Evolutionary conservation across 1,284 basidiomycete species (phyloP).

Genomic region (Volvariella surrecta): DNA sequence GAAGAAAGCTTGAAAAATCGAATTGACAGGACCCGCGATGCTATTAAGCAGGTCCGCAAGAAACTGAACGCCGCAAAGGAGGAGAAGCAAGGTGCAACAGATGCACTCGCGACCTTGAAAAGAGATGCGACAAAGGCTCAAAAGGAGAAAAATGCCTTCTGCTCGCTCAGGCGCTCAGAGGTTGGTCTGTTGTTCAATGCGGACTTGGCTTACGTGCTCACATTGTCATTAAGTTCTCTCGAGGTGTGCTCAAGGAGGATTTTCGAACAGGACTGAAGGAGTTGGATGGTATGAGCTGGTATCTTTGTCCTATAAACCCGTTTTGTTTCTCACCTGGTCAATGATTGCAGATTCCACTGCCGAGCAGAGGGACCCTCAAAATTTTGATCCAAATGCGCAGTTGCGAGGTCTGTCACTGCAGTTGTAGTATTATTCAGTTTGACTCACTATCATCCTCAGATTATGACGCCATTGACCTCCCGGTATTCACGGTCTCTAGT

Average conservation of each 20-base stretch:
- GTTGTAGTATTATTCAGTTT: too few relatives aligned
- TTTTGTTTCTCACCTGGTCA: too few relatives aligned
- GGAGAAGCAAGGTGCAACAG: constrained; percentile 35
- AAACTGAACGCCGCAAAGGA: constrained; percentile 29
- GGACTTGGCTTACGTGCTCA: constrained; percentile 1
- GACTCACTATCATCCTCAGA: too few relatives aligned
- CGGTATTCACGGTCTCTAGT: too few relatives aligned
- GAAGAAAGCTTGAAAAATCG: constrained; percentile 38
- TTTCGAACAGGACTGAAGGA: constrained; percentile 51
- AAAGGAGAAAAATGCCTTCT: constrained; percentile 55
- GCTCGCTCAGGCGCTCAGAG: constrained; percentile 48
- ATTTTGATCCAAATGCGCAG: too few relatives aligned
- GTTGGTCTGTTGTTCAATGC: constrained; percentile 22
- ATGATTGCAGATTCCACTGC: too few relatives aligned
- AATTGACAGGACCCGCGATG: constrained; percentile 31
- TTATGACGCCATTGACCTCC: too few relatives aligned
- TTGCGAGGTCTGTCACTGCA: too few relatives aligned
- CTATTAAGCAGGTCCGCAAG: constrained; percentile 31
- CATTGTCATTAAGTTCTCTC: constrained; percentile 33
- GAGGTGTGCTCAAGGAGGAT: constrained; percentile 49
- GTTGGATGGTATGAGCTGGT: constrained; percentile 40
- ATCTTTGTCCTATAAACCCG: constrained; percentile 45
- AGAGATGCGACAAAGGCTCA: constrained; percentile 38
- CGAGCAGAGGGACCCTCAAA: too few relatives aligned
- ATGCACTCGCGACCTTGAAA: constrained; percentile 35